These are phyloP conservation scores for Tuber microsphaerosporum DNA, from an alignment of 495 filamentous ascomycete species.

Conservation along the genomic window DNA sequence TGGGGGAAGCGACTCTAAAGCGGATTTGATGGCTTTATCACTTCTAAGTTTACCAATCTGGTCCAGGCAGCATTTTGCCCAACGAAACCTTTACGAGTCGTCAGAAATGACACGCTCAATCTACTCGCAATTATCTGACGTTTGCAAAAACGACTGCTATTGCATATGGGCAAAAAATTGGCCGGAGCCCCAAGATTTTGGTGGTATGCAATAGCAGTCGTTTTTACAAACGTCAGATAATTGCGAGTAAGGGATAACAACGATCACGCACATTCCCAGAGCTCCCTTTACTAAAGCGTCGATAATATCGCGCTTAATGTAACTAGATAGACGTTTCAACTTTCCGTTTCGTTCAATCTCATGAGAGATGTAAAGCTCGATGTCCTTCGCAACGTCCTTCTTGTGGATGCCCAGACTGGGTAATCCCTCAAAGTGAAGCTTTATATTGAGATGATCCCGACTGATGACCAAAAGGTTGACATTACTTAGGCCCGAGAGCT, in stretches of 20 bases:
- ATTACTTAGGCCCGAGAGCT: background rate
- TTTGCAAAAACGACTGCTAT: too few relatives aligned
- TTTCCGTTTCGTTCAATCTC: slow-evolving; percentile 6
- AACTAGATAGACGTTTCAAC: background rate
- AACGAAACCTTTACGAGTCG: slow-evolving; percentile 13
- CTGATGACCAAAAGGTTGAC: slow-evolving; percentile 12
- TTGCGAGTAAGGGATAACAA: background rate
- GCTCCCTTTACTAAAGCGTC: slow-evolving; percentile 5
- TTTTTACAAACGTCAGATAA: too few relatives aligned
- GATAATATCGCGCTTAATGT: slow-evolving; percentile 11
- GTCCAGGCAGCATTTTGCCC: slow-evolving; percentile 11
- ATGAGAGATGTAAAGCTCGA: slow-evolving; percentile 11
- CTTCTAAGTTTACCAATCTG: slow-evolving; percentile 28
- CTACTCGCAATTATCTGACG: too few relatives aligned
- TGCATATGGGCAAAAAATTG: too few relatives aligned
- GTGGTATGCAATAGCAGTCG: too few relatives aligned
- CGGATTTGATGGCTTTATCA: slow-evolving; percentile 23
- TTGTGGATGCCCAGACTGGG: slow-evolving; percentile 3
- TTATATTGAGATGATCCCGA: slow-evolving; percentile 18
- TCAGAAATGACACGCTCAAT: background rate
- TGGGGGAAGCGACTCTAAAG: slow-evolving; percentile 39
- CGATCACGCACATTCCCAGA: slow-evolving; percentile 9
- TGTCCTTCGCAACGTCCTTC: slow-evolving; percentile 10
- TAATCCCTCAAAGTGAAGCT: slow-evolving; percentile 2
- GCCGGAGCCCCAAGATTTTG: too few relatives aligned